These are phyloP conservation scores for Diophrys sp. DNA, from an alignment of 73 alveolate genomes.

Conservation along the genomic window DNA sequence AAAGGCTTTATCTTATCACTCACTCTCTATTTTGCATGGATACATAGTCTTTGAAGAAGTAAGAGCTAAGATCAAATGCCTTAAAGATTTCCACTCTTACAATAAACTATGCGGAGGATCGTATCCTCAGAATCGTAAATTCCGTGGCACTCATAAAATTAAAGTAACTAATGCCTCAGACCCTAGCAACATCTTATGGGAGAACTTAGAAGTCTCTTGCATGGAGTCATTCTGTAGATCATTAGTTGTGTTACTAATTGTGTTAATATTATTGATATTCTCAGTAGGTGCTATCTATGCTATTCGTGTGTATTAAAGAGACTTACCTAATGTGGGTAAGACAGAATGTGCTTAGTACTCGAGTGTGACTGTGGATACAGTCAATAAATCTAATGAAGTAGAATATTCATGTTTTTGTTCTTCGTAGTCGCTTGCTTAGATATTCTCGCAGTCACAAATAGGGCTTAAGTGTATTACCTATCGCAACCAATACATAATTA, in stretches of 20 bases:
- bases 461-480: constrained; percentile 4
- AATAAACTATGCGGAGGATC: background rate
- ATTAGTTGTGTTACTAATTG: background rate
- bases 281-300: constrained; percentile 7
- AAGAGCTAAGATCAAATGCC: background rate
- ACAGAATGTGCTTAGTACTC: background rate
- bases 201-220: constrained; percentile 13
- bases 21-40: constrained; percentile 26
- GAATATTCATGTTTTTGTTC: constrained; percentile 15
- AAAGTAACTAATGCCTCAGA: constrained; percentile 4
- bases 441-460: background rate
- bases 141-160: background rate
- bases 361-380: background rate
- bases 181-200: constrained; percentile 29
- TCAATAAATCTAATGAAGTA: background rate
- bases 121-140: background rate
- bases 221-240: constrained; percentile 7
- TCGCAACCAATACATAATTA: background rate
- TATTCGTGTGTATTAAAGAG: constrained; percentile 11
- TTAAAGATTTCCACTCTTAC: background rate
- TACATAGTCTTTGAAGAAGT: constrained; percentile 1
- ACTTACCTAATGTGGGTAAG: constrained; percentile 16
- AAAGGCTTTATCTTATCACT: too few species aligned
- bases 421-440: constrained; percentile 1
- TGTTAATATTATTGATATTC: constrained; percentile 1